Evolutionary conservation across 2,329 filamentous ascomycete genomes (phyloP).

Genomic region (Xylariales sp.): DNA sequence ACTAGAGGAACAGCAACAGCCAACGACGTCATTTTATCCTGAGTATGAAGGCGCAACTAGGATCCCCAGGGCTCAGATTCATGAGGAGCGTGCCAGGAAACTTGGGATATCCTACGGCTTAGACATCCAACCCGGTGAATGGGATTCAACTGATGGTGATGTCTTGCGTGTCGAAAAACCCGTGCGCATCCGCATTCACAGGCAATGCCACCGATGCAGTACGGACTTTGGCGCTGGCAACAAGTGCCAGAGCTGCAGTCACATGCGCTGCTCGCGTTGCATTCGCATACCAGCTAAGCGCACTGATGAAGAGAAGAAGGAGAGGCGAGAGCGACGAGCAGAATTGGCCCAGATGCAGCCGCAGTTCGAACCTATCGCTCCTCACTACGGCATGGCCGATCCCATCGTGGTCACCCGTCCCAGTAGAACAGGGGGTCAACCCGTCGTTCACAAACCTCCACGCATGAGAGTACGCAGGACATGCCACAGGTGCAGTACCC

Average conservation of each 20-base stretch:
- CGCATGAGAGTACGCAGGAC: conserved; percentile 69
- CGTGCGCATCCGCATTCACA: conserved; percentile 73
- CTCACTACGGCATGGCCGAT: conserved; percentile 46
- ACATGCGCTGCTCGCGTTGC: conserved; percentile 77
- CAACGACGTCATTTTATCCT: neutral
- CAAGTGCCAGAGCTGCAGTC: conserved; percentile 72
- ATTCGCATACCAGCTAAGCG: conserved; percentile 67
- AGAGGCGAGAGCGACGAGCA: conserved; percentile 47
- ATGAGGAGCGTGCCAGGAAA: conserved; percentile 53
- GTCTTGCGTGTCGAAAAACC: conserved; percentile 67
- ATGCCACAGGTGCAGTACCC: conserved; percentile 68
- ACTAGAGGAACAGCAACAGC: too few species aligned
- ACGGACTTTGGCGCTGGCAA: conserved; percentile 69
- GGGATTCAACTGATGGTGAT: conserved; percentile 48
- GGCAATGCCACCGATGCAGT: conserved; percentile 77
- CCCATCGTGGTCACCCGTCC: conserved; percentile 57
- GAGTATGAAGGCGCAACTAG: conserved; percentile 26
- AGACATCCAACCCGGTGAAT: conserved; percentile 50
- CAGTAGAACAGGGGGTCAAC: conserved; percentile 62
- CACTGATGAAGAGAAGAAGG: conserved; percentile 49
- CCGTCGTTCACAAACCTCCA: conserved; percentile 66
- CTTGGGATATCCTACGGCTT: conserved; percentile 52
- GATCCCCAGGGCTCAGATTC: conserved; percentile 45
- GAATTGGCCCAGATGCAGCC: conserved; percentile 43
- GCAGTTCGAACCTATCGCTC: conserved; percentile 49